Evolutionary conservation across 805 yeast genomes (phyloP), one percentile per base, ranked within the genome.

Genomic region (Scheffersomyces stipitis): DNA sequence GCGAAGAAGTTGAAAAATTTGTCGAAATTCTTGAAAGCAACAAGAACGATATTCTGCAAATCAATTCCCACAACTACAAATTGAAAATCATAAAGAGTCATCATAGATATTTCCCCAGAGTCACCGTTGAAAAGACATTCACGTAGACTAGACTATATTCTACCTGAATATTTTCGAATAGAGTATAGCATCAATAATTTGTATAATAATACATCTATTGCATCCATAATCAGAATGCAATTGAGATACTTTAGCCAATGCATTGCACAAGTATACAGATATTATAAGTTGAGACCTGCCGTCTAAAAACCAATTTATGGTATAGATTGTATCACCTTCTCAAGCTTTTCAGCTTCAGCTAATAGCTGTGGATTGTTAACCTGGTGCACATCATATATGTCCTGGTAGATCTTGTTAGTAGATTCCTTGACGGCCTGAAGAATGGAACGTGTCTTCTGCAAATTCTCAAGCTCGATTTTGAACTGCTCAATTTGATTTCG

Each of bases 351-450:
- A 6, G 40, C 22, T 27, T 44, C 38, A 7, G 23, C 18, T 8
- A 40, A 24, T 28, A 51, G 38, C 15, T 27, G 29, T 4, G 48
- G 50, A 29, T 58, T 54, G 22, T 46, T 46, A 7, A 30, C 42
- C 7, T 38, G 32, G 15, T 36, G 34, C 1, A 57, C 59, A 4
- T 43, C 34, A 15, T 40, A 38, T 7, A 63, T 45, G 33, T 63
- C 69, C 17, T 44, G 34, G 32, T 54, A 44, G n/a, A 63, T 54
- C 17, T 46, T 54, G 13, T 51, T 50, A 3, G 63, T 54, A 15
- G 66, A 44, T 31, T 51, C 58, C 15, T 60, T 52, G 5, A 63
- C 46, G 4, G 53, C 52, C 42, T 62, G 65, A 4, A 62, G 42
- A 9, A 60, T 49, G 15, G 65, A 60, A 26, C 69, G 31, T 26